Base-by-base conservation (phyloP, 495 filamentous ascomycete genomes). In the Cercophora scortea region DNA sequence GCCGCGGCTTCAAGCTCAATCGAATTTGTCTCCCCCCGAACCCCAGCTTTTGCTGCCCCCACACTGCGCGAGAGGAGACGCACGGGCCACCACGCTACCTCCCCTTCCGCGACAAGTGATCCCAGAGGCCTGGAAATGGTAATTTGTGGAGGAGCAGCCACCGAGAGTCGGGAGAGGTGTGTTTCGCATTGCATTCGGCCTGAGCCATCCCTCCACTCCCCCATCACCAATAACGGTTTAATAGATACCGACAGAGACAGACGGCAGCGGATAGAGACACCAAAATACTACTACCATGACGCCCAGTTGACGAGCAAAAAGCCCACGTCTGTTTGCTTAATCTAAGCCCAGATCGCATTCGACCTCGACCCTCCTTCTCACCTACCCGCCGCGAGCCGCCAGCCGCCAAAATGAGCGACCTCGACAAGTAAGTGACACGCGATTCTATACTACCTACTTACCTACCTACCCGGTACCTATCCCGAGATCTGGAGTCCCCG, bases 321-420 rank as follows among this genome's bases (percentile, higher is more conserved):
- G 39, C 17, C 43, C 25, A 33, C 49, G 32, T 44, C 32, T 11
- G n/a, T 25, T 45, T 19, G 16, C 9, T 19, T 38, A 38, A 38
- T 38, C 36, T 38, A 38, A 38, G 36, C 36, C 36, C 13, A 38
- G 36, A 38, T 38, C 41, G 41, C 41, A 43, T 43, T 43, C 41
- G 12, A 43, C 8, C 15, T 7, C 36, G 36, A 38, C 36, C 39
- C 10, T 25, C 13, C 36, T 7, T 9, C 48, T 18, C 10, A n/a
- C 13, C 36, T 7, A n/a, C 36, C 10, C 32, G 32, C 32, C 32
- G 32, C 17, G 16, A 5, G 13, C n/a, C 13, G 7, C 16, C 25
- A 42, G 19, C 32, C 39, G 48, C 46, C 5, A 49, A 54, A 43
- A 65, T 68, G 65, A 56, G 60, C 50, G 63, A 67, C 38, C 60